These are phyloP conservation scores for Stropharia rugosoannulata DNA, from an alignment of 768 basidiomycete species.

Conservation along the genomic window DNA sequence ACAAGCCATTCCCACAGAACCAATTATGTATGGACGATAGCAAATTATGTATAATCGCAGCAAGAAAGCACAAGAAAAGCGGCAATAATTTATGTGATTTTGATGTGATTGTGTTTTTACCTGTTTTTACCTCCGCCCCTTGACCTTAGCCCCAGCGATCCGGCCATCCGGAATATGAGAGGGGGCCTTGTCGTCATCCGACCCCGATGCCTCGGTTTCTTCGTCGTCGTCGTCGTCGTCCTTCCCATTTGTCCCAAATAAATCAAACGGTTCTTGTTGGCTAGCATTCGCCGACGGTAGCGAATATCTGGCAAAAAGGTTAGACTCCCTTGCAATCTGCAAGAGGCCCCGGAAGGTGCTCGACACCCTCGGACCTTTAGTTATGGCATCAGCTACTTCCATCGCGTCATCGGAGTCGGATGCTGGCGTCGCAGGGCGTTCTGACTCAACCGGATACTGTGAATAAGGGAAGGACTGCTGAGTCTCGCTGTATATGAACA, in stretches of 20 bases:
- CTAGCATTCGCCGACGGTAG: slow-evolving; percentile 21
- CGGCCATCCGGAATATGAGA: slow-evolving; percentile 66
- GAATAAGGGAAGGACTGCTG: slow-evolving; percentile 57
- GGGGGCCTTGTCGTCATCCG: slow-evolving; percentile 47
- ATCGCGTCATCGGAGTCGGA: slow-evolving; percentile 43
- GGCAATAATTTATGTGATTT: too few relatives aligned
- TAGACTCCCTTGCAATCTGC: slow-evolving; percentile 47
- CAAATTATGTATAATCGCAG: slow-evolving; percentile 3
- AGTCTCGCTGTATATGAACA: slow-evolving; percentile 54
- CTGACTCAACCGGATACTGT: slow-evolving; percentile 25
- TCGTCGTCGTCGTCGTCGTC: slow-evolving; percentile 27
- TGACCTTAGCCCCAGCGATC: slow-evolving; percentile 42
- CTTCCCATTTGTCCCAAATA: slow-evolving; percentile 36
- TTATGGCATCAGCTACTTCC: slow-evolving; percentile 30
- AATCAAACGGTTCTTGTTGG: slow-evolving; percentile 27
- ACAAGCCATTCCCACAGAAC: slow-evolving; percentile 1
- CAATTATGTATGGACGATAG: not conserved
- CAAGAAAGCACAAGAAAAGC: not conserved
- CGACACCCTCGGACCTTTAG: not conserved
- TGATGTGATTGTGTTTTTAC: not conserved
- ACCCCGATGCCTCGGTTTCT: slow-evolving; percentile 42
- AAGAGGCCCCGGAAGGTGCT: slow-evolving; percentile 41
- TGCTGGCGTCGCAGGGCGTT: slow-evolving; percentile 15
- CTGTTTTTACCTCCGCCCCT: slow-evolving; percentile 16
- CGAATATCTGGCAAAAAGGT: slow-evolving; percentile 32